A percentile compares a stretch with the other conserved stretches of the same genome.
phyloP scores from a whole-genome alignment of 164 flowering plant species.

The Aristolochia californica region DNA sequence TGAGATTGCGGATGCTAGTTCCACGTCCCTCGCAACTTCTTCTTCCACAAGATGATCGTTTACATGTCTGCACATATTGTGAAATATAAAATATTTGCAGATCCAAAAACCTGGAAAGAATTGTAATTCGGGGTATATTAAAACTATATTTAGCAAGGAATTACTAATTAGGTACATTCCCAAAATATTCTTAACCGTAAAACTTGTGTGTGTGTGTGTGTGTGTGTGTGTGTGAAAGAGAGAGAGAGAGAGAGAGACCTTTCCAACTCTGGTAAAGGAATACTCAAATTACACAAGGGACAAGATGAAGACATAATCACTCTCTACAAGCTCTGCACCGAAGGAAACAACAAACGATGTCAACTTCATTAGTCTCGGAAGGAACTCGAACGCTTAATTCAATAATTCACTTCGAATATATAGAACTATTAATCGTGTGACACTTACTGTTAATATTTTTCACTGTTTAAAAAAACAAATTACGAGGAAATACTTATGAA shows the following conservation, averaged over 20 bases:
- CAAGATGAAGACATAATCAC: slow-evolving; percentile 16
- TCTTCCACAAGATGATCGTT: slow-evolving; percentile 8
- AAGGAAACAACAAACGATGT: background rate
- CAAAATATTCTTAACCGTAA: no score
- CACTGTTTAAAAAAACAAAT: no score
- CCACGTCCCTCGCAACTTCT: slow-evolving; percentile 9
- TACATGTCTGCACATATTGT: slow-evolving; percentile 8
- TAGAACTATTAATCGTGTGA: no score
- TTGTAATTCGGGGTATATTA: background rate
- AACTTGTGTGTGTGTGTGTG: background rate
- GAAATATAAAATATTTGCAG: background rate
- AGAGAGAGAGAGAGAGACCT: slow-evolving; percentile 16
- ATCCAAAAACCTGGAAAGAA: background rate
- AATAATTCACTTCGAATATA: no score
- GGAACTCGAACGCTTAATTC: background rate
- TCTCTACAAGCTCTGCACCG: slow-evolving; percentile 22
- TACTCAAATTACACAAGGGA: slow-evolving; percentile 32
- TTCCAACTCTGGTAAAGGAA: slow-evolving; percentile 30
- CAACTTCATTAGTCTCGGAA: background rate
- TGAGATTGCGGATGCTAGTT: slow-evolving; percentile 1
- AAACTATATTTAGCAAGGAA: background rate
- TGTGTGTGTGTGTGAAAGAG: no score
- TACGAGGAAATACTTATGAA: no score
- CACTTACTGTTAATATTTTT: no score
- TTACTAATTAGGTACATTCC: background rate